Base-by-base conservation (phyloP, 1,284 basidiomycete species). In the Rhodotorula sp. region DNA sequence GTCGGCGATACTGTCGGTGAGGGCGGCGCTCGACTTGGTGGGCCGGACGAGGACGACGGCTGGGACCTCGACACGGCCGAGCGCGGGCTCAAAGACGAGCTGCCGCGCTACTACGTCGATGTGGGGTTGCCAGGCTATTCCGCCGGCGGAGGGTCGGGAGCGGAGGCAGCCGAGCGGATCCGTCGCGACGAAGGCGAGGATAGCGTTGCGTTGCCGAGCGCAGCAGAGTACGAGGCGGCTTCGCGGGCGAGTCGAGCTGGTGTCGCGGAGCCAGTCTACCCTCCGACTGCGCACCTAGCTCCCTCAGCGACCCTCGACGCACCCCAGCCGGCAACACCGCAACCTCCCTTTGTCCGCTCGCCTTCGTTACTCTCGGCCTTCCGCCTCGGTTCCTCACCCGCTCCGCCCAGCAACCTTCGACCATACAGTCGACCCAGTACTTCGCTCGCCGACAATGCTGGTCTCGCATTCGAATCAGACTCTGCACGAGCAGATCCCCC, bases 1-100 rank as follows among this genome's bases (percentile, higher is more conserved):
- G 59, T 65, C 0, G 73, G 73, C 19, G 70, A 67, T 14, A 68
- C 66, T 23, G 60, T 74, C n/a, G 73, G 68, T 10, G 65, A 66
- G 21, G 73, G 73, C 4, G 73, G 73, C 0, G 49, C 62, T 0
- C 50, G 73, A 48, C n/a, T 67, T 4, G 73, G 73, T 5, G 59
- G 50, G 16, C 19, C 71, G 25, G 73, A 74, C 58, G 59, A 56
- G 42, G 73, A 74, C 27, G 73, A 74, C 46, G 60, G 41, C 3
- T 69, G 65, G 55, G 73, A 65, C 25, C n/a, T 52, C 17, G 55
- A 59, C 19, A 7, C 45, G 16, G 58, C 53, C 34, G 56, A 34
- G 10, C 25, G 55, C n/a, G 64, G 53, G 60, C 9, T 59, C 27
- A 17, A 19, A 13, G 73, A 71, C 27, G 56, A 49, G 12, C 44